Evolutionary conservation across 768 basidiomycete species (phyloP).

Genomic region (Clathrus columnatus): DNA sequence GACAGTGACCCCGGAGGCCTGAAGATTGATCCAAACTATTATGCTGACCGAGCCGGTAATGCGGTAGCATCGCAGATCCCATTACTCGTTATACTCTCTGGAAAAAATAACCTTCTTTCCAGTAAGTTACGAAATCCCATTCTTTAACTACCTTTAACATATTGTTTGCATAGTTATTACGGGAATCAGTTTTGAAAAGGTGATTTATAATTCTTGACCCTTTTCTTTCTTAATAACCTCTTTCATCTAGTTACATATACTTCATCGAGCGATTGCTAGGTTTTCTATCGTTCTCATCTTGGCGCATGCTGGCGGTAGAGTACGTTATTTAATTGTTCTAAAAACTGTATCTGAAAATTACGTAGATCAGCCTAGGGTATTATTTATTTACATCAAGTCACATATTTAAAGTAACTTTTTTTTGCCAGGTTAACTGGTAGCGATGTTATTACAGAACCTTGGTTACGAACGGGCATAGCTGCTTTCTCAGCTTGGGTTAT

Average conservation of each 20-base stretch:
- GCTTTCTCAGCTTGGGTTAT: neutral
- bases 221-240: neutral
- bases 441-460: neutral
- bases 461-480: constrained; percentile 1
- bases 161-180: constrained; percentile 8
- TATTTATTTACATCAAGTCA: neutral
- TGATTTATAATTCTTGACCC: neutral
- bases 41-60: constrained; percentile 9
- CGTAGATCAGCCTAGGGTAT: neutral
- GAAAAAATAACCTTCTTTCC: constrained; percentile 27
- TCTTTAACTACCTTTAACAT: neutral
- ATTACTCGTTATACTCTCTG: constrained; percentile 24
- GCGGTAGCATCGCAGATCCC: constrained; percentile 17
- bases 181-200: constrained; percentile 14
- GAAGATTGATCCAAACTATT: neutral
- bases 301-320: constrained; percentile 8
- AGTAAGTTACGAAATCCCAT: constrained; percentile 6
- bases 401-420: too few species aligned
- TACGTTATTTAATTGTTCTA: neutral
- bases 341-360: neutral
- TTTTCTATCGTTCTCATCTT: constrained; percentile 9
- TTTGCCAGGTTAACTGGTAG: neutral
- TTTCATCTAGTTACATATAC: constrained; percentile 6
- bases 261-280: constrained; percentile 13
- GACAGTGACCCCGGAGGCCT: constrained; percentile 17